Percentiles rank a stretch among this genome's conserved stretches.
phyloP scores from a whole-genome alignment of 2,329 filamentous ascomycete species.

The Calonectria pauciramosa region DNA sequence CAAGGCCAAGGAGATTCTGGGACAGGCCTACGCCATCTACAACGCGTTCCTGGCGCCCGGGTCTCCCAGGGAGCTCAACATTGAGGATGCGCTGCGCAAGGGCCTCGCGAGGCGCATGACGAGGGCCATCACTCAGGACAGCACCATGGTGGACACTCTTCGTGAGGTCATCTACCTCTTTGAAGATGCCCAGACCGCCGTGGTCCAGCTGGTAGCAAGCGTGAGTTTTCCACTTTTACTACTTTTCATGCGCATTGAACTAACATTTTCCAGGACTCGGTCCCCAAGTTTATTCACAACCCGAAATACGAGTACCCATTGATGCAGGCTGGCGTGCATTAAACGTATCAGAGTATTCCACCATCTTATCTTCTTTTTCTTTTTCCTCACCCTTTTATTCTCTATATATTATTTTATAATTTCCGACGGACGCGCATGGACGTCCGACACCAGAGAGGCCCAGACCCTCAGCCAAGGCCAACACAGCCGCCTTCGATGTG shows the following conservation, averaged over 20 bases:
- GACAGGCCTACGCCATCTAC: slow-evolving; percentile 95
- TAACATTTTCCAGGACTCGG: not conserved
- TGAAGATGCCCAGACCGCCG: slow-evolving; percentile 92
- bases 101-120: slow-evolving; percentile 97
- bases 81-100: slow-evolving; percentile 94
- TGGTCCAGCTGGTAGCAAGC: slow-evolving; percentile 98
- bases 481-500: not conserved
- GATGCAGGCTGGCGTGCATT: slow-evolving; percentile 8
- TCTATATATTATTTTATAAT: not conserved
- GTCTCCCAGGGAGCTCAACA: slow-evolving; percentile 96
- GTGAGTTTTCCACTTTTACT: slow-evolving; percentile 75
- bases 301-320: not conserved
- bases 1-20: slow-evolving; percentile 92
- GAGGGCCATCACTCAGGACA: slow-evolving; percentile 91
- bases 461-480: not conserved
- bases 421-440: not conserved
- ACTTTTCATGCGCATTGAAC: not conserved
- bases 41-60: slow-evolving; percentile 96
- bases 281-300: not conserved
- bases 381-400: not conserved
- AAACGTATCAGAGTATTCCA: not conserved
- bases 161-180: slow-evolving; percentile 91
- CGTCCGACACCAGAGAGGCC: not conserved
- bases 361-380: no score
- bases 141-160: slow-evolving; percentile 90